Percentiles rank a stretch among this genome's conserved stretches.
Conservation (phyloP, 2,329 filamentous ascomycete genomes). For the Dactylonectria estremocensis region DNA sequence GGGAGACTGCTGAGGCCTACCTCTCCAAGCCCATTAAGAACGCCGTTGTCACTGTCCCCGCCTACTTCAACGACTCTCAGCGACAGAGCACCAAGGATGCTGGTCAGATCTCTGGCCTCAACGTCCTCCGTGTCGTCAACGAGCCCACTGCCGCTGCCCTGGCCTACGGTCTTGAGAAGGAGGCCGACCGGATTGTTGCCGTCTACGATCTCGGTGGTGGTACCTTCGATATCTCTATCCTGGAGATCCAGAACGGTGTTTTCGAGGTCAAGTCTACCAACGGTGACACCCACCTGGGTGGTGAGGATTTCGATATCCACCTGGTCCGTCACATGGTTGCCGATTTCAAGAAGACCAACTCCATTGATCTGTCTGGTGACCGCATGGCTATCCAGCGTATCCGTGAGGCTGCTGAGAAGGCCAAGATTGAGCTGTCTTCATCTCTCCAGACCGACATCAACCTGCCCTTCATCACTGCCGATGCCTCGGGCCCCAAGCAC, state of each 20-base stretch:
- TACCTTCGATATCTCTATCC: constrained; percentile 98
- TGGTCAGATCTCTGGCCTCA: constrained; percentile 94
- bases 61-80: constrained; percentile 99
- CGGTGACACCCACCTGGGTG: constrained; percentile 98
- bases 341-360: constrained; percentile 96
- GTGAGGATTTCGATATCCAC: constrained; percentile 97
- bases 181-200: constrained; percentile 88
- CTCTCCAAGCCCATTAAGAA: constrained; percentile 93
- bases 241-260: constrained; percentile 97
- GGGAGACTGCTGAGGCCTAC: constrained; percentile 97
- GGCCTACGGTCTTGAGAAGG: constrained; percentile 97
- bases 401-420: constrained; percentile 98
- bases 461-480: constrained; percentile 98
- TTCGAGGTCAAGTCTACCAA: constrained; percentile 99
- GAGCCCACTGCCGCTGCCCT: constrained; percentile 97
- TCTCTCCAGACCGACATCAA: constrained; percentile 97
- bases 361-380: constrained; percentile 90
- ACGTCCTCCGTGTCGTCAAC: constrained; percentile 97
- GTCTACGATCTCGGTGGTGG: constrained; percentile 99
- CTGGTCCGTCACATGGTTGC: constrained; percentile 94
- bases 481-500: constrained; percentile 96
- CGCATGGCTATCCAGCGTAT: constrained; percentile 99
- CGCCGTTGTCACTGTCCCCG: constrained; percentile 95
- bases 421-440: constrained; percentile 98
- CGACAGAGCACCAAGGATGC: constrained; percentile 99